Evolutionary conservation across 106 monocot genomes (phyloP), one percentile per base, ranked within the genome.

Genomic region (Ottelia alismoides): DNA sequence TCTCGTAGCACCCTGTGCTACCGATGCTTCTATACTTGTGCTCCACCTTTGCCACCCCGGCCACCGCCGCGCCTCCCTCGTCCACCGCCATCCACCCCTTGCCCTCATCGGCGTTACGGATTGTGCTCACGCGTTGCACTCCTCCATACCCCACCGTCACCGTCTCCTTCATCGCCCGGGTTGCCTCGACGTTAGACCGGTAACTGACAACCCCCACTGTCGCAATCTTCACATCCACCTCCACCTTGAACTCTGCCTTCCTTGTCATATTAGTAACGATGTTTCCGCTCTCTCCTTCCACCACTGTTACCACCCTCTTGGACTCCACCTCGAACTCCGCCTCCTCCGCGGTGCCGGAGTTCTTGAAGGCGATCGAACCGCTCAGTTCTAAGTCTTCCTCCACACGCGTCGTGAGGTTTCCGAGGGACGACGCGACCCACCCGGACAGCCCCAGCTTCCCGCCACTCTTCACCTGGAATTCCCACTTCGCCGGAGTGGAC

Each of bases 361-460:
- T 57, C 57, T 57, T 57, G 57, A 31, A 57, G 31, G 31, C 31
- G 40, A 43, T 16, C 40, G n/a, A n/a, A n/a, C n/a, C n/a, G n/a
- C n/a, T n/a, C n/a, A n/a, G n/a, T n/a, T n/a, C n/a, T 27, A 55
- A 55, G 54, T 43, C 30, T 28, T 18, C 12, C 20, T 57, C 57
- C 2, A 57, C 22, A 20, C 23, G 40, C 3, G 31, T 35, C 31
- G 70, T 80, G 52, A 74, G 17, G 43, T 80, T 80, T 14, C 79
- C 79, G 22, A 26, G n/a, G 44, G 74, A 80, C 49, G 74, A 71
- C 19, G 53, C 49, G 35, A 65, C 70, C 79, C 79, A 80, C 20
- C 74, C 74, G 11, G 57, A 52, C 19, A 75, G 67, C 28, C 53
- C 25, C 59, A 67, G 29, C 60, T 67, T 14, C 50, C 63, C 52